Evolutionary conservation across 2,329 filamentous ascomycete species (phyloP).

Genomic region (Periconia sp.): DNA sequence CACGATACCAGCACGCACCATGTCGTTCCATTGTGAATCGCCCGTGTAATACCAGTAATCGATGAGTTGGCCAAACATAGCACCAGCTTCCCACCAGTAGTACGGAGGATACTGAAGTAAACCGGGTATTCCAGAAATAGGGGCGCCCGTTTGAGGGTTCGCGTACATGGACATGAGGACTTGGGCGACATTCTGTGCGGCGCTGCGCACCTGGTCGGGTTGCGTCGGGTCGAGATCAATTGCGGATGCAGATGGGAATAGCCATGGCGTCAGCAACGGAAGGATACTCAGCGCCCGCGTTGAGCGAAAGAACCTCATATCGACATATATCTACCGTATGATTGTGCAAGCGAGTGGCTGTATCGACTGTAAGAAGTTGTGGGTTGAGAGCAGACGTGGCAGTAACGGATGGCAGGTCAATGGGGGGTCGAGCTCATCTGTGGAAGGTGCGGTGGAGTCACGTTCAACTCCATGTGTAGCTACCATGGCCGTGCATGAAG

Average conservation of each 20-base stretch:
- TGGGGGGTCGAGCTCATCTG: no score
- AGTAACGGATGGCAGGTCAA: no score
- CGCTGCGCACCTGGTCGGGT: constrained; percentile 47
- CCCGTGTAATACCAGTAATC: constrained; percentile 84
- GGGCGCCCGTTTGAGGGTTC: constrained; percentile 48
- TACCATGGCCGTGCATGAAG: no score
- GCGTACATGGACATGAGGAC: constrained; percentile 56
- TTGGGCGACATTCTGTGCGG: constrained; percentile 45
- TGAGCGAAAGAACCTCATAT: constrained; percentile 15
- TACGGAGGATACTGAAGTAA: constrained; percentile 52
- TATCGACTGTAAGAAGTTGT: neutral
- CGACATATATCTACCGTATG: constrained; percentile 8
- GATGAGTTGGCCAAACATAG: constrained; percentile 68
- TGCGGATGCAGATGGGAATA: constrained; percentile 9
- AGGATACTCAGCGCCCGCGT: constrained; percentile 9
- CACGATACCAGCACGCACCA: constrained; percentile 54
- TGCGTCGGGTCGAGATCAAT: constrained; percentile 19
- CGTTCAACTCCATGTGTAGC: no score
- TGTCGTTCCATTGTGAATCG: constrained; percentile 69
- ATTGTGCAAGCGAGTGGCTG: neutral
- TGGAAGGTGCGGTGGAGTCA: no score
- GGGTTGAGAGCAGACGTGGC: no score
- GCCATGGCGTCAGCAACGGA: constrained; percentile 9
- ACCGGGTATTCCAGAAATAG: constrained; percentile 19
- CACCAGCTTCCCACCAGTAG: constrained; percentile 73